Percentiles rank a stretch among this genome's conserved stretches.
These are phyloP conservation scores for Fusarium sp. DNA, from an alignment of 2,329 filamentous ascomycete species.

Conservation along the genomic window DNA sequence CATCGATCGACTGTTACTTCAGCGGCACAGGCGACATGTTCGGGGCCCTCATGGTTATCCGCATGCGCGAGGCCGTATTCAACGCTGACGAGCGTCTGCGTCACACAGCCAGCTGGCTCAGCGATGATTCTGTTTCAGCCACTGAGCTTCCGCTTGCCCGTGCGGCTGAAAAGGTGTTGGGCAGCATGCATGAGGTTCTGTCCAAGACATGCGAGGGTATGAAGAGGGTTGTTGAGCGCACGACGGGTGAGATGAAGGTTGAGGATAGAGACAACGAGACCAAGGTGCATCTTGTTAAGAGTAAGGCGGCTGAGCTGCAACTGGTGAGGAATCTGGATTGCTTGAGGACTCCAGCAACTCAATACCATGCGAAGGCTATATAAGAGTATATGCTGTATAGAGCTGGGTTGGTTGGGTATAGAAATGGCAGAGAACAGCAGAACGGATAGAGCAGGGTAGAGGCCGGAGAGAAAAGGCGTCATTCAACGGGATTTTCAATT, in stretches of 20 bases:
- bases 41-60: constrained; percentile 86
- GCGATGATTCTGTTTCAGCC: constrained; percentile 75
- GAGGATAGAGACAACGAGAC: constrained; percentile 63
- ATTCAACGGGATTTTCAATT: neutral
- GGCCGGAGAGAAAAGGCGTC: constrained; percentile 10
- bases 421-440: constrained; percentile 10
- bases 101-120: constrained; percentile 76
- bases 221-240: constrained; percentile 61
- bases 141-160: constrained; percentile 83
- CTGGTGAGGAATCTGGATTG: constrained; percentile 80
- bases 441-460: constrained; percentile 37
- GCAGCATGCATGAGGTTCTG: constrained; percentile 91
- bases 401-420: neutral
- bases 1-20: constrained; percentile 92
- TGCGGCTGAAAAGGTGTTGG: constrained; percentile 87
- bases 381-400: constrained; percentile 39
- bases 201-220: constrained; percentile 75
- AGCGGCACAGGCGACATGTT: constrained; percentile 99
- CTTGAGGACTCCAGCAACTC: constrained; percentile 73
- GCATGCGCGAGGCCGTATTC: constrained; percentile 83
- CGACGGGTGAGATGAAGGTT: constrained; percentile 56
- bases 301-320: constrained; percentile 88
- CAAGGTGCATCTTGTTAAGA: constrained; percentile 74
- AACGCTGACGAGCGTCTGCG: constrained; percentile 59
- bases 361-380: constrained; percentile 70